phyloP scores from a whole-genome alignment of 352 stramenopile genomes.

The Globisporangium echinulatum region DNA sequence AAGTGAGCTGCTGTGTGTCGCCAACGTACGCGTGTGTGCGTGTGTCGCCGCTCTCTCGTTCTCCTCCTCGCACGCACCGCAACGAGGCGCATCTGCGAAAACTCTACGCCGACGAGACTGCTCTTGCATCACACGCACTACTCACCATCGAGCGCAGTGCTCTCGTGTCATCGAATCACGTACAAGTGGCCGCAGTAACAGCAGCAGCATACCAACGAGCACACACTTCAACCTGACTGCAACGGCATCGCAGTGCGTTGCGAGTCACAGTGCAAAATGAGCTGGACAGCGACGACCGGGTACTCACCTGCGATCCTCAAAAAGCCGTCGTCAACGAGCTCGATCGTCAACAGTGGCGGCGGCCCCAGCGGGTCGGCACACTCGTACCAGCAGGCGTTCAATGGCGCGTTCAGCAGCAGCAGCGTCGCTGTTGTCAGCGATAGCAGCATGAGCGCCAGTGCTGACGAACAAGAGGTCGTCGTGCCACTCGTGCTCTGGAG shows the following conservation, averaged over 20 bases:
- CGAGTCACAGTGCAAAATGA: constrained; percentile 10
- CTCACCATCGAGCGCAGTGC: no score
- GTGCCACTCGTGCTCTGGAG: constrained; percentile 71
- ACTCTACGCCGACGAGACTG: no score
- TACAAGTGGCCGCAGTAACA: background rate
- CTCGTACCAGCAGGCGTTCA: background rate
- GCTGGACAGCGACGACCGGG: constrained; percentile 17
- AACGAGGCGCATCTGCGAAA: no score
- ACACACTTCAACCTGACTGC: constrained; percentile 12
- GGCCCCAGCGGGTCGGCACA: background rate
- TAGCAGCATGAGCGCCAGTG: background rate
- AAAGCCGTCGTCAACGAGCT: constrained; percentile 13
- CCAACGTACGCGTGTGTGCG: no score
- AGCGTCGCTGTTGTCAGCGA: constrained; percentile 1
- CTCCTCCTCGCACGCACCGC: no score
- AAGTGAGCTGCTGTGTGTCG: no score
- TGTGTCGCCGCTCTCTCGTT: no score
- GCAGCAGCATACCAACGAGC: background rate
- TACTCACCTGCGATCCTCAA: constrained; percentile 19
- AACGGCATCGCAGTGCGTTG: no score
- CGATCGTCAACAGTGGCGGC: constrained; percentile 2
- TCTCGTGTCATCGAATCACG: background rate
- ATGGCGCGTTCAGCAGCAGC: background rate
- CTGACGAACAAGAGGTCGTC: constrained; percentile 30
- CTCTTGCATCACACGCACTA: no score